Conservation (phyloP, 192 early-diverging fungal species). For the Backusella australiensis region DNA sequence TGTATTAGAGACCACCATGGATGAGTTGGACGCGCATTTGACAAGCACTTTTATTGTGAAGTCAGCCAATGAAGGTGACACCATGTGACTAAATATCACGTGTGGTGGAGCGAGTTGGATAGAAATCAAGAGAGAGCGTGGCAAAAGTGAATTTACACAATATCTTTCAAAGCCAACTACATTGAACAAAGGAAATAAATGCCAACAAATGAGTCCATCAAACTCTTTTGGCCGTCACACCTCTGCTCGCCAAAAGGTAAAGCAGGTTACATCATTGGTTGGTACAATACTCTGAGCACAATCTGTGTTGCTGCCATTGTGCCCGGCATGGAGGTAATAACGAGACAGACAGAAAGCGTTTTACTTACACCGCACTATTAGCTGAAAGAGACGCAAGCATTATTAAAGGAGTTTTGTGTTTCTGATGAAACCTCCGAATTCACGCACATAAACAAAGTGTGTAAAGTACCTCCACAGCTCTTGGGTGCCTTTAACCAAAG, state of each 20-base stretch:
- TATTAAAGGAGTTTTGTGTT: conserved; percentile 20
- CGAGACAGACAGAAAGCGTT: not conserved
- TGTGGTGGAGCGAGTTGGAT: not conserved
- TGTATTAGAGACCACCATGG: too few species aligned
- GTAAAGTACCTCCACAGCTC: conserved; percentile 17
- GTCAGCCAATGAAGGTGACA: too few species aligned
- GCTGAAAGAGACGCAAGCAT: not conserved
- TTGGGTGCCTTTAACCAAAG: conserved; percentile 9
- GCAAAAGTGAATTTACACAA: not conserved
- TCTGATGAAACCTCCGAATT: conserved; percentile 6
- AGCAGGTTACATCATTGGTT: conserved; percentile 52
- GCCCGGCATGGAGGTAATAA: conserved; percentile 45
- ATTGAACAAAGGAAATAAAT: not conserved
- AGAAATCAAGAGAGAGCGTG: too few species aligned
- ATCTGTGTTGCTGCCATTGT: conserved; percentile 51
- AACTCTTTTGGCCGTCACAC: conserved; percentile 55
- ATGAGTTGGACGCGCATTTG: too few species aligned
- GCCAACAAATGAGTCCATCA: conserved; percentile 12
- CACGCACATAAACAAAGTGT: conserved; percentile 16
- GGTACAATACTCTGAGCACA: conserved; percentile 47
- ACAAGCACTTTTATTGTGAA: too few species aligned
- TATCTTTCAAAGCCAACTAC: not conserved
- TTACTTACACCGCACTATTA: not conserved
- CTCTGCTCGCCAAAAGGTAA: conserved; percentile 41
- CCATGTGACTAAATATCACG: not conserved